phyloP scores from a whole-genome alignment of 169 alveolate species.

The Eimeria acervulina region DNA sequence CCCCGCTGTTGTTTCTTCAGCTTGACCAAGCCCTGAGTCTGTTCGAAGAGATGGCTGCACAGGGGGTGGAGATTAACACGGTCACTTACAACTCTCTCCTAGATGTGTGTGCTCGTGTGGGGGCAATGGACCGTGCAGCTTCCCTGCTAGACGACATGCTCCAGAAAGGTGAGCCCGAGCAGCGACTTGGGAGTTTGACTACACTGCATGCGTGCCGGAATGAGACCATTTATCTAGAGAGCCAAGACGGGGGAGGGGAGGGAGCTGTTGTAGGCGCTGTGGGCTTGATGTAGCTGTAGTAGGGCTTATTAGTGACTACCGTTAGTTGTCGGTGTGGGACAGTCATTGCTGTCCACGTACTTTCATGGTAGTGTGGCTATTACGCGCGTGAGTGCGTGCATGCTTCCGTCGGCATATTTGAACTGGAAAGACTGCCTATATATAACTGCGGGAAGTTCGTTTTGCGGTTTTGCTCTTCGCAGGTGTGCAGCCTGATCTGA shows the following conservation, averaged over 20 bases:
- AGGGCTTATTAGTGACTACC: background rate
- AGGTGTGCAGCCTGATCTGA: slow-evolving; percentile 95
- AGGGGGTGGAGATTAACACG: slow-evolving; percentile 94
- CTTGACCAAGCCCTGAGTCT: slow-evolving; percentile 90
- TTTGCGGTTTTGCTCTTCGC: background rate
- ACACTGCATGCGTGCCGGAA: background rate
- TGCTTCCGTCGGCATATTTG: background rate
- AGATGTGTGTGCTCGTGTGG: slow-evolving; percentile 97
- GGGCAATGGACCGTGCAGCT: slow-evolving; percentile 93
- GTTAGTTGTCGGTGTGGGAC: background rate
- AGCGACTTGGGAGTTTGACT: background rate
- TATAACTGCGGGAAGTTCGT: background rate
- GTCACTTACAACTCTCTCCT: slow-evolving; percentile 97
- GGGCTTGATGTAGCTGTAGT: background rate
- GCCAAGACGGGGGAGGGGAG: no score
- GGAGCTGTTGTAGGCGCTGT: background rate
- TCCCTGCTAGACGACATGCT: slow-evolving; percentile 92
- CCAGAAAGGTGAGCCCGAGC: slow-evolving; percentile 80
- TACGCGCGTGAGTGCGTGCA: background rate
- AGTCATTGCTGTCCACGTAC: background rate
- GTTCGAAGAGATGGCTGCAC: slow-evolving; percentile 90
- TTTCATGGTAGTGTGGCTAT: background rate
- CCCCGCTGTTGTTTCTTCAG: slow-evolving; percentile 53
- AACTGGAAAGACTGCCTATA: background rate
- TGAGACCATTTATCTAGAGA: background rate